These are phyloP conservation scores for Heliosperma pusillum DNA, from an alignment of 148 eudicot genomes.

Conservation along the genomic window DNA sequence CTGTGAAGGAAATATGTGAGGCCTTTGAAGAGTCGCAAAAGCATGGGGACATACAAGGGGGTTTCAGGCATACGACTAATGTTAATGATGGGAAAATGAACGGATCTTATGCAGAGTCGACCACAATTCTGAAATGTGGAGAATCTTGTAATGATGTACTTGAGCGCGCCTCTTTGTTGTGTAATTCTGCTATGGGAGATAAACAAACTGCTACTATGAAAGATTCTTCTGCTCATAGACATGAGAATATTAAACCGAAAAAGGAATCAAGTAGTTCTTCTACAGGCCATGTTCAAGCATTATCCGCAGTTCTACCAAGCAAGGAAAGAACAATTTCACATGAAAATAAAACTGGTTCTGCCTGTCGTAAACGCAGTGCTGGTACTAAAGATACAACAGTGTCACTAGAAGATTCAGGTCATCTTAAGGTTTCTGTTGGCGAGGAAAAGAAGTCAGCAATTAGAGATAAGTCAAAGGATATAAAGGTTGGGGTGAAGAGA, in stretches of 20 bases:
- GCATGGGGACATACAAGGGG: slow-evolving; percentile 29
- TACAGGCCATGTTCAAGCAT: slow-evolving; percentile 3
- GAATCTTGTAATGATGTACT: slow-evolving; percentile 22
- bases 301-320: background rate
- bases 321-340: slow-evolving; percentile 19
- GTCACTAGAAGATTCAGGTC: slow-evolving; percentile 25
- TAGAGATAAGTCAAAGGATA: slow-evolving; percentile 34
- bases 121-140: slow-evolving; percentile 25
- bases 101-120: slow-evolving; percentile 29
- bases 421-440: slow-evolving; percentile 28
- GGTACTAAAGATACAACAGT: slow-evolving; percentile 21
- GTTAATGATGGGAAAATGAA: slow-evolving; percentile 36
- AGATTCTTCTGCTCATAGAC: slow-evolving; percentile 13
- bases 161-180: slow-evolving; percentile 36
- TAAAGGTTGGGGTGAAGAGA: slow-evolving; percentile 35
- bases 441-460: slow-evolving; percentile 38
- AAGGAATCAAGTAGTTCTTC: background rate
- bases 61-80: slow-evolving; percentile 27
- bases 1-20: slow-evolving; percentile 84
- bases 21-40: slow-evolving; percentile 57
- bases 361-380: slow-evolving; percentile 20
- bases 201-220: slow-evolving; percentile 20
- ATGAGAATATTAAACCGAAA: slow-evolving; percentile 4
- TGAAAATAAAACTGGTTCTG: slow-evolving; percentile 25
- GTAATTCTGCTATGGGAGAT: slow-evolving; percentile 32